These are phyloP conservation scores for Talaromyces nanjingensis DNA, from an alignment of 495 filamentous ascomycete species.

Conservation along the genomic window DNA sequence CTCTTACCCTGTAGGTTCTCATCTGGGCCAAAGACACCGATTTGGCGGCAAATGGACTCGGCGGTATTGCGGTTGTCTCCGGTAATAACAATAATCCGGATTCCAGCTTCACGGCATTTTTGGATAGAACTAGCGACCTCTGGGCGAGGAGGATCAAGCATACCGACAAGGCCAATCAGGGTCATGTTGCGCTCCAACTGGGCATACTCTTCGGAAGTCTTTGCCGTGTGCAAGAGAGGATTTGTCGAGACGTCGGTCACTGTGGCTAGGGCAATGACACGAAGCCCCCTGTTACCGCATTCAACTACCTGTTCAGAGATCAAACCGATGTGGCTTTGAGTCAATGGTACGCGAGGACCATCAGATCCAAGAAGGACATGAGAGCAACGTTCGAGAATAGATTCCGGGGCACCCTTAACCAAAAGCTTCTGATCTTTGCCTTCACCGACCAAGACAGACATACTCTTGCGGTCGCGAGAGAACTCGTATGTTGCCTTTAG, in stretches of 20 bases:
- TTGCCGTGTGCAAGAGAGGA: constrained; percentile 63
- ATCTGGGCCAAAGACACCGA: constrained; percentile 79
- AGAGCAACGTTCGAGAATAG: constrained; percentile 85
- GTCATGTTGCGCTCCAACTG: constrained; percentile 91
- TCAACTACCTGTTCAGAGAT: constrained; percentile 73
- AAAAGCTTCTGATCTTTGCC: constrained; percentile 68
- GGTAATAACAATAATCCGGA: constrained; percentile 96
- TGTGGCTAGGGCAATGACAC: constrained; percentile 88
- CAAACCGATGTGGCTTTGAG: constrained; percentile 56
- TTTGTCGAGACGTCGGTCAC: constrained; percentile 65
- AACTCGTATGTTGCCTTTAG: constrained; percentile 91
- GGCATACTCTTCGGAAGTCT: constrained; percentile 74
- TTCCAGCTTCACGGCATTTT: constrained; percentile 87
- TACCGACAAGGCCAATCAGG: constrained; percentile 84
- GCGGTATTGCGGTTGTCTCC: constrained; percentile 97
- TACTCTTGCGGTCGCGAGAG: constrained; percentile 96
- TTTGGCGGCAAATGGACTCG: constrained; percentile 94
- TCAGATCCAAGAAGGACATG: constrained; percentile 65
- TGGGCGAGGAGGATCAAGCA: constrained; percentile 96
- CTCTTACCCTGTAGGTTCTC: constrained; percentile 89
- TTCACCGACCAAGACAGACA: constrained; percentile 85
- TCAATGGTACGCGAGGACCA: constrained; percentile 66
- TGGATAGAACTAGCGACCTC: constrained; percentile 82
- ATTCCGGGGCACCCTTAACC: constrained; percentile 95
- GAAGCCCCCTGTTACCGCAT: constrained; percentile 86